These are phyloP conservation scores for Solanum virginianum DNA, from an alignment of 257 asterid species.

Conservation along the genomic window DNA sequence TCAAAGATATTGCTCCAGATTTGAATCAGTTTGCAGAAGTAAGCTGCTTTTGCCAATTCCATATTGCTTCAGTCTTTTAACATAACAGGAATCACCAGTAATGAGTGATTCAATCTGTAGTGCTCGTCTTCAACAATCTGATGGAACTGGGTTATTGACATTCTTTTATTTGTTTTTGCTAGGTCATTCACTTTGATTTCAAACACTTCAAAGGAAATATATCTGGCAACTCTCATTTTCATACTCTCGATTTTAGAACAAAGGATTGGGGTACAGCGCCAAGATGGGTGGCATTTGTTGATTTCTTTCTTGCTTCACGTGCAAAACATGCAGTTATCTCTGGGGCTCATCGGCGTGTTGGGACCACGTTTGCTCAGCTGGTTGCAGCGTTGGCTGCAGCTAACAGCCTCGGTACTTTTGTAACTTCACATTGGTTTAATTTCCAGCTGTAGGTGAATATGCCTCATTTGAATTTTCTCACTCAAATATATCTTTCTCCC, in stretches of 20 bases:
- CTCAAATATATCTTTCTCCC: neutral
- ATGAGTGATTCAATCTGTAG: neutral
- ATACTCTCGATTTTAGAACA: conserved; percentile 35
- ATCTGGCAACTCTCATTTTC: conserved; percentile 19
- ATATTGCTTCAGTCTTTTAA: neutral
- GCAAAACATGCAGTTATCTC: conserved; percentile 71
- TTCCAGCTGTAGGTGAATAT: neutral
- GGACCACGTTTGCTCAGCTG: conserved; percentile 85
- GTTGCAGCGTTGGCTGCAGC: conserved; percentile 93
- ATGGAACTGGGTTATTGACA: neutral
- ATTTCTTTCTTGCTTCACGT: conserved; percentile 89
- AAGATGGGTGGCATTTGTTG: conserved; percentile 98
- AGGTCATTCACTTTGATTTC: conserved; percentile 83
- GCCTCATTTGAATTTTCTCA: neutral
- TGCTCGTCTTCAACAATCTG: neutral
- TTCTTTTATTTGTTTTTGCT: conserved; percentile 8
- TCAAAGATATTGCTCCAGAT: conserved; percentile 42
- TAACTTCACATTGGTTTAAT: neutral
- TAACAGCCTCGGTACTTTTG: conserved; percentile 41
- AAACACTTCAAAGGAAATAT: conserved; percentile 45
- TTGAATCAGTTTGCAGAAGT: conserved; percentile 69
- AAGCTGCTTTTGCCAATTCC: conserved; percentile 3
- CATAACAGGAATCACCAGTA: neutral
- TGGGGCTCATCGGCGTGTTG: conserved; percentile 94
- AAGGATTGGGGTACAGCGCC: conserved; percentile 99